A percentile compares a stretch with the other conserved stretches of the same genome.
Evolutionary conservation across 768 basidiomycete genomes (phyloP).

Genomic region (Lactifluus rugatus): DNA sequence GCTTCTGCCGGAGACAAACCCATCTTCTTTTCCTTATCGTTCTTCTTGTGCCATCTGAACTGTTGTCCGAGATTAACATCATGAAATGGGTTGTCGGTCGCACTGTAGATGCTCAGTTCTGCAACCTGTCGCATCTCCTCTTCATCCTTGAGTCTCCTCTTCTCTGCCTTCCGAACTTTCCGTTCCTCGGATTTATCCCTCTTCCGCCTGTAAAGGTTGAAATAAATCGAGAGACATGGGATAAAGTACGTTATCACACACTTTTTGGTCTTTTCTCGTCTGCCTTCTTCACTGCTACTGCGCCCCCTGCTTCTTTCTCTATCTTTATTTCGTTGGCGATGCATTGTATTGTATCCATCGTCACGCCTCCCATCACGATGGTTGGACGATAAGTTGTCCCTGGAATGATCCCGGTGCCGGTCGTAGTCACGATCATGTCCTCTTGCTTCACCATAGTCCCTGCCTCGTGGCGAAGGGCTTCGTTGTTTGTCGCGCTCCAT

Average conservation of each 20-base stretch:
- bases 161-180: conserved; percentile 78
- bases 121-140: conserved; percentile 89
- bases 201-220: conserved; percentile 47
- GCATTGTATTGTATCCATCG: conserved; percentile 21
- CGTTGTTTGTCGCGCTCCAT: conserved; percentile 10
- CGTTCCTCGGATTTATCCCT: conserved; percentile 84
- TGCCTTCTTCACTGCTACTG: conserved; percentile 23
- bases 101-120: conserved; percentile 93
- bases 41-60: conserved; percentile 99
- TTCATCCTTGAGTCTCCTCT: conserved; percentile 70
- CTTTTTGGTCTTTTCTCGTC: conserved; percentile 35
- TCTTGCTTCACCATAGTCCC: not conserved
- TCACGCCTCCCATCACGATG: conserved; percentile 16
- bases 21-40: conserved; percentile 86
- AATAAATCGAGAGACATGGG: not conserved
- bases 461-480: conserved; percentile 11
- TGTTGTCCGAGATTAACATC: conserved; percentile 94
- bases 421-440: not conserved
- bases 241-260: conserved; percentile 23
- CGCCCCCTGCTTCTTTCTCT: conserved; percentile 26
- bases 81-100: conserved; percentile 96
- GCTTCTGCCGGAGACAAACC: conserved; percentile 75
- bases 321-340: conserved; percentile 22
- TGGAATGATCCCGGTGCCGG: not conserved
- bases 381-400: conserved; percentile 1